Evolutionary conservation across 441 rosid genomes (phyloP).

Genomic region (Pelargonium citronellum): DNA sequence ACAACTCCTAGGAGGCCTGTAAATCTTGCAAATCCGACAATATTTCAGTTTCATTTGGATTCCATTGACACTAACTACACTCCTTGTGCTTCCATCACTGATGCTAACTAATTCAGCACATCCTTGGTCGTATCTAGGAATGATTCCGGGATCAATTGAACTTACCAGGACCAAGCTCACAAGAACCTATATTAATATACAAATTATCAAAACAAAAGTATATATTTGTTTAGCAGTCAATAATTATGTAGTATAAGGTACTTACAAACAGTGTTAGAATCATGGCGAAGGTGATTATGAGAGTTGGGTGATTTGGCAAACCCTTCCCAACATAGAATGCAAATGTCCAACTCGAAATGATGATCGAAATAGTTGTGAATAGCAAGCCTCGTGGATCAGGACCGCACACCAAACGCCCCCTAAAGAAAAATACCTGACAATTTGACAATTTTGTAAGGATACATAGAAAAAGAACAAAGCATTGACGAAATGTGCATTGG

Average conservation of each 20-base stretch:
- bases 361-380: constrained; percentile 26
- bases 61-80: constrained; percentile 32
- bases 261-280: constrained; percentile 28
- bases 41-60: constrained; percentile 34
- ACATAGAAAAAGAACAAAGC: neutral
- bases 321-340: constrained; percentile 23
- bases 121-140: constrained; percentile 26
- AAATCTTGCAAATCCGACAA: constrained; percentile 39
- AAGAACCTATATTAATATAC: constrained; percentile 24
- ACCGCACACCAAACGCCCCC: constrained; percentile 35
- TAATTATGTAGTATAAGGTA: neutral
- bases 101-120: constrained; percentile 19
- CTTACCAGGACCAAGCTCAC: constrained; percentile 31
- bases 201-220: neutral
- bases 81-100: constrained; percentile 23
- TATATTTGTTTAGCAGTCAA: too few species aligned
- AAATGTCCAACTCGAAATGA: constrained; percentile 37
- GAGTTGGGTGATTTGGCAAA: constrained; percentile 21
- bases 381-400: constrained; percentile 39
- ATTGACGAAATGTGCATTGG: neutral
- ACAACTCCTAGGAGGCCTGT: constrained; percentile 46
- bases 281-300: constrained; percentile 16
- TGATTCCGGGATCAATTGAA: constrained; percentile 40
- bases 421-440: constrained; percentile 38
- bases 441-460: neutral